Percentiles rank a stretch among this genome's conserved stretches.
phyloP scores from a whole-genome alignment of 73 alveolate genomes.

The Tetrahymena elliotti region DNA sequence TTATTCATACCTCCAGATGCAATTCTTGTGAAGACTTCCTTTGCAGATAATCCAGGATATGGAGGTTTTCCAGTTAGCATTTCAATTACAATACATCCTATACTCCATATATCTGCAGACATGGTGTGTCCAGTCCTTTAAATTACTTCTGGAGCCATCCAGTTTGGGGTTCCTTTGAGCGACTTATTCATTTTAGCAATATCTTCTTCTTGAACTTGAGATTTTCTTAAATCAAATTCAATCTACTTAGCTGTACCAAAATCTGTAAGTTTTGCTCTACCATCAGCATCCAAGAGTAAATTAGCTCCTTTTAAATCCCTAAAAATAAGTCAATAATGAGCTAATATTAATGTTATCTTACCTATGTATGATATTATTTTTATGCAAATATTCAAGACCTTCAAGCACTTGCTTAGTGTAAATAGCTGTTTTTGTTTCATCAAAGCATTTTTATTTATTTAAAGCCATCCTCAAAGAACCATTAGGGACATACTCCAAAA shows the following conservation, averaged over 20 bases:
- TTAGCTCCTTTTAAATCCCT: constrained; percentile 94
- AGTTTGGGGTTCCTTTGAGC: constrained; percentile 85
- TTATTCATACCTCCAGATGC: neutral
- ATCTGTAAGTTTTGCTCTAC: constrained; percentile 59
- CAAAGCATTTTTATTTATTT: constrained; percentile 50
- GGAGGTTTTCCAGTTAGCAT: constrained; percentile 91
- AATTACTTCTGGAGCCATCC: constrained; percentile 98
- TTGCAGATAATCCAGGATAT: constrained; percentile 11
- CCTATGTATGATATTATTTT: constrained; percentile 67
- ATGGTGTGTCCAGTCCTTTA: constrained; percentile 63
- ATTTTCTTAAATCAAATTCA: neutral
- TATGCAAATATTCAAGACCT: constrained; percentile 83
- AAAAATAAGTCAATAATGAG: neutral
- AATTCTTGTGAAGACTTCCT: neutral
- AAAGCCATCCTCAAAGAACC: constrained; percentile 58
- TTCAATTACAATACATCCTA: constrained; percentile 89
- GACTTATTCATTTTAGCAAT: constrained; percentile 53
- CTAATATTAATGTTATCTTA: neutral
- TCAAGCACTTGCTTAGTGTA: constrained; percentile 65
- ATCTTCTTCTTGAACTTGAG: neutral
- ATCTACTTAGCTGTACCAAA: constrained; percentile 58
- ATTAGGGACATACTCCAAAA: constrained; percentile 71
- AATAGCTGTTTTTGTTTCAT: constrained; percentile 49
- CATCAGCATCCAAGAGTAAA: constrained; percentile 59
- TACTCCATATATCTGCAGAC: constrained; percentile 88